Percentiles rank a stretch among this genome's conserved stretches.
phyloP scores from a whole-genome alignment of 73 alveolate species.

The Tetrahymena borealis region DNA sequence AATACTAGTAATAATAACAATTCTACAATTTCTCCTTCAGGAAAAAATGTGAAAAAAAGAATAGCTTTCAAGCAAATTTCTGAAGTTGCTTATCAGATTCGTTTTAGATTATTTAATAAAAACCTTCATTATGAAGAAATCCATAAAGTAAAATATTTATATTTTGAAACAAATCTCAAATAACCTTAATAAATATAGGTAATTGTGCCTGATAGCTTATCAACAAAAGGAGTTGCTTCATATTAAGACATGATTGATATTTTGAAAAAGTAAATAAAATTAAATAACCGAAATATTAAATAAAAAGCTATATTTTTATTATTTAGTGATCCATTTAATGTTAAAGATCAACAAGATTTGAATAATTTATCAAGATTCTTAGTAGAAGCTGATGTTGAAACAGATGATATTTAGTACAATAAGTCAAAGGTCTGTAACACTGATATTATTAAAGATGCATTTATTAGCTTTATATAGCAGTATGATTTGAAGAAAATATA shows the following conservation, averaged over 20 bases:
- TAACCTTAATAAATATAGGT: background rate
- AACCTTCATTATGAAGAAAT: background rate
- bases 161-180: background rate
- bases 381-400: background rate
- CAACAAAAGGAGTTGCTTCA: background rate
- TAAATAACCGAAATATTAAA: background rate
- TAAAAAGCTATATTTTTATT: background rate
- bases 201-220: background rate
- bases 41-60: background rate
- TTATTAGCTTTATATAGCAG: background rate
- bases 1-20: background rate
- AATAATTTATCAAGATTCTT: background rate
- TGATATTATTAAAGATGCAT: background rate
- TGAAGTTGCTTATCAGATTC: background rate
- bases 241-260: background rate
- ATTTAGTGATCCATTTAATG: background rate
- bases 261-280: background rate
- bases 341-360: background rate
- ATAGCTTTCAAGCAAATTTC: background rate
- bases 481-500: background rate
- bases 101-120: background rate
- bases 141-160: background rate
- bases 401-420: background rate
- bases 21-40: background rate
- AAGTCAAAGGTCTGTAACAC: background rate